Evolutionary conservation across 768 basidiomycete species (phyloP).

Genomic region (Boletus coccyginus): DNA sequence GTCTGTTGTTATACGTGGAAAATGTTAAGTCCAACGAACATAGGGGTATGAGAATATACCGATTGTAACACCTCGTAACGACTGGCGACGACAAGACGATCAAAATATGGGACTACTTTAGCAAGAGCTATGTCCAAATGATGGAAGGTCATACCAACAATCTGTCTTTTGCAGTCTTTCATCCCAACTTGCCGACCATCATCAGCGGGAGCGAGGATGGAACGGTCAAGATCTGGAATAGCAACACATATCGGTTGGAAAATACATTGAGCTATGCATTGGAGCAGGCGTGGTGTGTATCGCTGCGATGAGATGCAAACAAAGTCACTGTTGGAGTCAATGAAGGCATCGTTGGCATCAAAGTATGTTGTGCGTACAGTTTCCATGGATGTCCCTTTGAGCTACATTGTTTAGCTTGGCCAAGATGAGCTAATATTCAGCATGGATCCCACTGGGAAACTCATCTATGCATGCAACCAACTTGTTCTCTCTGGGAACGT

Average conservation of each 20-base stretch:
- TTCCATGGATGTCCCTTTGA: neutral
- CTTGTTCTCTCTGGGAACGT: conserved; percentile 88
- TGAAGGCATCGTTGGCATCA: conserved; percentile 93
- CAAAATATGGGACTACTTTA: conserved; percentile 98
- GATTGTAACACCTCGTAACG: no score
- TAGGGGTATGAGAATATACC: no score
- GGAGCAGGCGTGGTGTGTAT: conserved; percentile 94
- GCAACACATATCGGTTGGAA: conserved; percentile 91
- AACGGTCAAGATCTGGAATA: conserved; percentile 97
- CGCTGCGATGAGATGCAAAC: conserved; percentile 79
- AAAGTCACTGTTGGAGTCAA: conserved; percentile 96
- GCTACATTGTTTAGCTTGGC: conserved; percentile 57
- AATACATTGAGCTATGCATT: conserved; percentile 94
- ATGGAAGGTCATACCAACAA: conserved; percentile 98
- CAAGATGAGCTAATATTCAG: conserved; percentile 94
- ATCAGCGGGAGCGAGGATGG: conserved; percentile 95
- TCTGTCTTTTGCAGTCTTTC: conserved; percentile 95
- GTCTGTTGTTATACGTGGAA: no score
- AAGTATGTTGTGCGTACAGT: conserved; percentile 42
- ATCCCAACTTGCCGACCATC: conserved; percentile 92
- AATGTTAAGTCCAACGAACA: no score
- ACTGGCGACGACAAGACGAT: conserved; percentile 97
- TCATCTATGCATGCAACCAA: conserved; percentile 91
- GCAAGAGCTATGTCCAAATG: conserved; percentile 96
- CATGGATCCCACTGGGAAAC: conserved; percentile 94